phyloP scores from a whole-genome alignment of 306 rosid species.

The Cicer arietinum region DNA sequence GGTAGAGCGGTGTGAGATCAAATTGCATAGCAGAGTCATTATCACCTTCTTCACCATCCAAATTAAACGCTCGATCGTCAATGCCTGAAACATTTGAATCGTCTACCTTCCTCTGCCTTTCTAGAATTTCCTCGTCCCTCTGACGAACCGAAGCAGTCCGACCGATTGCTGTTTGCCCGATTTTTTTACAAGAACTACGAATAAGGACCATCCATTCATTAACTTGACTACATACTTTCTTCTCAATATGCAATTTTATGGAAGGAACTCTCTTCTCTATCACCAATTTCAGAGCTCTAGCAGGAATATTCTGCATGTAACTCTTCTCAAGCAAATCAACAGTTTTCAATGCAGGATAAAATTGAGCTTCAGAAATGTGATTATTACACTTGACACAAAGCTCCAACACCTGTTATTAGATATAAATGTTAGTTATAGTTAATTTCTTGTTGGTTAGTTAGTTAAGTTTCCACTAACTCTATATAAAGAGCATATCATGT shows the following conservation, averaged over 20 bases:
- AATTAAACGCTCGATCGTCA: conserved; percentile 58
- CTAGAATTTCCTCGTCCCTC: conserved; percentile 79
- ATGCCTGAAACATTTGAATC: conserved; percentile 55
- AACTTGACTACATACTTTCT: conserved; percentile 76
- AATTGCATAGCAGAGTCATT: conserved; percentile 75
- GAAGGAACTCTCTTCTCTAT: conserved; percentile 75
- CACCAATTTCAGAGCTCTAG: conserved; percentile 66
- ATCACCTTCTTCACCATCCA: conserved; percentile 74
- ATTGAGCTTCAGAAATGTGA: conserved; percentile 71
- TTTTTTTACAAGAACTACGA: conserved; percentile 76
- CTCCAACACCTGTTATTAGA: conserved; percentile 58
- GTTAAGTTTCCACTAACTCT: no score
- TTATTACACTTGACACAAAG: conserved; percentile 87
- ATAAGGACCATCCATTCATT: conserved; percentile 93
- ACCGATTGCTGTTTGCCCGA: conserved; percentile 83
- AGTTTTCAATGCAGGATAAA: conserved; percentile 84
- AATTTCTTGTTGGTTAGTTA: no score
- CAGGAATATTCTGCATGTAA: conserved; percentile 66
- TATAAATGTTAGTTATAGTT: no score
- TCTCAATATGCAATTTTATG: conserved; percentile 79
- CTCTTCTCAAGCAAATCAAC: conserved; percentile 79
- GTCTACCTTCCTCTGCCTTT: conserved; percentile 72
- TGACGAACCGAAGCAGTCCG: conserved; percentile 73
- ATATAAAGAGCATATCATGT: no score
- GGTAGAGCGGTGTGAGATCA: conserved; percentile 87